Base-by-base conservation (phyloP, 2,329 filamentous ascomycete genomes). In the Penicillium sp. region DNA sequence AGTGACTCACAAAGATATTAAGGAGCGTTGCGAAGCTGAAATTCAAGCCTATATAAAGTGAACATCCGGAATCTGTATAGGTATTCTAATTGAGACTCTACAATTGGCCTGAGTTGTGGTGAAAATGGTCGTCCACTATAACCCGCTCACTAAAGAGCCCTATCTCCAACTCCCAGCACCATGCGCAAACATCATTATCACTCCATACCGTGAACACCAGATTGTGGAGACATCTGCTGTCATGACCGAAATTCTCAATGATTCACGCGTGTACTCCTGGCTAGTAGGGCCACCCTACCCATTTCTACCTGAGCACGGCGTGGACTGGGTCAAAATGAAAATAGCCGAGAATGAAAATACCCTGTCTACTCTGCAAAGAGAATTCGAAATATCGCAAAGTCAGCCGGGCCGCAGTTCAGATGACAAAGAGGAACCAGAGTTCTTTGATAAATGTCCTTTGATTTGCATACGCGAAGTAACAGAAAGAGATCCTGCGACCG, bases 211-310 rank as follows among this genome's bases (percentile, higher is more conserved):
- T 6, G 50, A 50, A 19, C 40, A 56, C 53, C 49, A 43, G 35
- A 25, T 53, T n/a, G 58, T 68, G 37, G 54, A 67, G 25, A 40
- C 53, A 3, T 27, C 52, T n/a, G 13, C 58, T 25, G 57, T 10
- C 2, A 46, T 61, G 45, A 33, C 52, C 6, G 23, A 41, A 8
- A 56, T 62, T 1, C 60, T 73, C 19, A 73, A 73, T 42, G 62
- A 72, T 25, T 62, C 65, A 6, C 37, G 23, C 0, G 60, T 72
- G 1, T 67, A 67, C 38, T 41, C 50, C n/a, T 64, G 54, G 33
- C 66, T 73, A 27, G 56, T 61, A 21, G 45, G 54, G 2, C 62
- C 67, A 6, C 71, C 71, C 0, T 68, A 65, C 50, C 71, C 71
- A 0, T 73, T 69, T 31, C 53, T 59, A 2, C 54, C 19, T 7